Evolutionary conservation across 148 eudicot genomes (phyloP).

Genomic region (Rhododendron henanense): DNA sequence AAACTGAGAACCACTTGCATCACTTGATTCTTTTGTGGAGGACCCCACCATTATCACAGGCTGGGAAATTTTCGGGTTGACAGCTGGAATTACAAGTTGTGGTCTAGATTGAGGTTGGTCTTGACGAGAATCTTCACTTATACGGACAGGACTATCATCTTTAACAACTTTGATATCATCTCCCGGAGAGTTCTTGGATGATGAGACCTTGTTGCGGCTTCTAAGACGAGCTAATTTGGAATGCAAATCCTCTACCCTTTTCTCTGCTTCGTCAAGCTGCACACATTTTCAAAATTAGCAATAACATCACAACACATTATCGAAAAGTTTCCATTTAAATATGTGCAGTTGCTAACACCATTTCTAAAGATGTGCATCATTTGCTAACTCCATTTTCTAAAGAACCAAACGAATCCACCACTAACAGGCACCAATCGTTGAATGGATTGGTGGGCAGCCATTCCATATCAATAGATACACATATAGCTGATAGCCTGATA

Average conservation of each 20-base stretch:
- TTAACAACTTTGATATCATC: conserved; percentile 33
- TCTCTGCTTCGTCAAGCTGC: conserved; percentile 78
- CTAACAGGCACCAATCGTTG: not conserved
- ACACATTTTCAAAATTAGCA: conserved; percentile 18
- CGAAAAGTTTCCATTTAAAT: not conserved
- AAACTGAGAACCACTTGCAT: conserved; percentile 26
- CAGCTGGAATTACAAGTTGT: conserved; percentile 53
- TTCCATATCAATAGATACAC: not conserved
- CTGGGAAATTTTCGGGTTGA: conserved; percentile 33
- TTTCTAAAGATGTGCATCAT: not conserved
- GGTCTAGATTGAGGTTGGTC: conserved; percentile 46
- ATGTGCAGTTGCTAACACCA: not conserved
- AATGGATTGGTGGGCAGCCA: not conserved
- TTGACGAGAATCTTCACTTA: conserved; percentile 27
- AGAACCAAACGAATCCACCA: not conserved
- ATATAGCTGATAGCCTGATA: not conserved
- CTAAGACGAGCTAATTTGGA: conserved; percentile 60
- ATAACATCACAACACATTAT: not conserved
- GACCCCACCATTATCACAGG: conserved; percentile 29
- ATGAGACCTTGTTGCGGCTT: conserved; percentile 26
- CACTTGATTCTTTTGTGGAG: conserved; percentile 26
- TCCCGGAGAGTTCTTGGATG: conserved; percentile 23
- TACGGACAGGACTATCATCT: conserved; percentile 47
- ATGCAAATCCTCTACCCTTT: conserved; percentile 58
- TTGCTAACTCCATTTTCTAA: not conserved